Base-by-base conservation (phyloP, 257 asterid genomes). In the Penstemon newberryi region DNA sequence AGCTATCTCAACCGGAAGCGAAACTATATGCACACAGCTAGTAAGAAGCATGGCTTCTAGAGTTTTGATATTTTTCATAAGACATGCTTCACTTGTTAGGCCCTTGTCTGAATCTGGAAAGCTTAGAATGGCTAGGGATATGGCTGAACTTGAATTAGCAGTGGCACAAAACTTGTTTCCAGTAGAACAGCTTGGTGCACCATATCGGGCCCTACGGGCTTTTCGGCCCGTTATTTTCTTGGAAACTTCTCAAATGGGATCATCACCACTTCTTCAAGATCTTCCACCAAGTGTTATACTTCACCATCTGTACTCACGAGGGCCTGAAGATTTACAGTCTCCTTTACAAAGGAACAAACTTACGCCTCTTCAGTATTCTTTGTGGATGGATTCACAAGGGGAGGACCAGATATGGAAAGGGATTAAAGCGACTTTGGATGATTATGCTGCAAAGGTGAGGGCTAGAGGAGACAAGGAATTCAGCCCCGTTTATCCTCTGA, bases 391-490 rank as follows among this genome's bases (percentile, higher is more conserved):
- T 66, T 89, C 96, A 8, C 97, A 91, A 65, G 95, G 99, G 55
- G 99, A 94, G 66, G 98, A 89, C 73, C 98, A 94, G 82, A 83
- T 94, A 52, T 94, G 99, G 99, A 91, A 78, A 83, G 99, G 96
- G 43, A 59, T 94, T 25, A 94, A 89, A 79, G 96, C 92, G 7
- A 89, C 98, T 18, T 74, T 94, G 15, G 96, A 89, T 65, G 99
- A 94, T 72, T 94, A 94, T 79, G 98, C 96, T 54, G 83, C 83
- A 8, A 87, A 77, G 70, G 85, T 87, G 12, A 73, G 95, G 63
- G 82, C 82, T 42, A 83, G 98, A 75, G 96, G 98, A 4, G 98
- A 91, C 63, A 91, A 94, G 83, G 98, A 94, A 77, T 94, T 94
- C 71, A 87, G 89, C 78, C 88, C 90, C 0, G 96, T 91, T 43